These are phyloP conservation scores for Exophiala dermatitidis DNA, from an alignment of 2,329 filamentous ascomycete species.

Conservation along the genomic window DNA sequence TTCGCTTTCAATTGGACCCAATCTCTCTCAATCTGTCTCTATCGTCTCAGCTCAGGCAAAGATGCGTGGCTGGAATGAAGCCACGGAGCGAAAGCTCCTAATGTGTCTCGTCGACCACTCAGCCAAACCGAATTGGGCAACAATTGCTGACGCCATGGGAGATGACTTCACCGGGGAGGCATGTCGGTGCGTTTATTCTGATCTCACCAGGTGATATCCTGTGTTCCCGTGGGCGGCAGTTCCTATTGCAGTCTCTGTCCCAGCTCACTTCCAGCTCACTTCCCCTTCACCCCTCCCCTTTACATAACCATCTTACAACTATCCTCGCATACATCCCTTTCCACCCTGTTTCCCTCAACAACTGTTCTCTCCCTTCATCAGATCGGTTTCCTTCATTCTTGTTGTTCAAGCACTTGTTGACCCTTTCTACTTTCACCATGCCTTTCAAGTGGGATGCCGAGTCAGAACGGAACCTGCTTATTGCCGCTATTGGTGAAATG, in stretches of 20 bases:
- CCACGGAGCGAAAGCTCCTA: conserved; percentile 21
- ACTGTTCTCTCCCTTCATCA: no score
- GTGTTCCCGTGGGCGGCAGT: not conserved
- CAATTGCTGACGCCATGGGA: conserved; percentile 20
- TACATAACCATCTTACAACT: not conserved
- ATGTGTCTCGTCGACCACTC: conserved; percentile 17
- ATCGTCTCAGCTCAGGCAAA: not conserved
- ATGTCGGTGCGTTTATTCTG: conserved; percentile 21
- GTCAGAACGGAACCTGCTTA: conserved; percentile 18
- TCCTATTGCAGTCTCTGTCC: not conserved
- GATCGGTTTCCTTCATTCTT: no score
- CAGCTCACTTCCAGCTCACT: not conserved
- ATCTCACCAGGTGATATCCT: not conserved
- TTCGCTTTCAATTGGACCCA: not conserved
- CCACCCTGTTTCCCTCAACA: no score
- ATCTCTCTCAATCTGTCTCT: not conserved
- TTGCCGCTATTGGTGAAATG: conserved; percentile 18
- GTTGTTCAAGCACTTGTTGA: no score
- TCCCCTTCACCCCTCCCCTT: not conserved
- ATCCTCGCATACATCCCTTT: not conserved
- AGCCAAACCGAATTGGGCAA: conserved; percentile 21
- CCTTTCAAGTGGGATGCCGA: conserved; percentile 24
- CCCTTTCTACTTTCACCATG: conserved; percentile 9
- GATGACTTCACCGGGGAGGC: conserved; percentile 21
- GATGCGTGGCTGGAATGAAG: conserved; percentile 17